Evolutionary conservation across 345 rosid species (phyloP).

Genomic region (Salix udensis): DNA sequence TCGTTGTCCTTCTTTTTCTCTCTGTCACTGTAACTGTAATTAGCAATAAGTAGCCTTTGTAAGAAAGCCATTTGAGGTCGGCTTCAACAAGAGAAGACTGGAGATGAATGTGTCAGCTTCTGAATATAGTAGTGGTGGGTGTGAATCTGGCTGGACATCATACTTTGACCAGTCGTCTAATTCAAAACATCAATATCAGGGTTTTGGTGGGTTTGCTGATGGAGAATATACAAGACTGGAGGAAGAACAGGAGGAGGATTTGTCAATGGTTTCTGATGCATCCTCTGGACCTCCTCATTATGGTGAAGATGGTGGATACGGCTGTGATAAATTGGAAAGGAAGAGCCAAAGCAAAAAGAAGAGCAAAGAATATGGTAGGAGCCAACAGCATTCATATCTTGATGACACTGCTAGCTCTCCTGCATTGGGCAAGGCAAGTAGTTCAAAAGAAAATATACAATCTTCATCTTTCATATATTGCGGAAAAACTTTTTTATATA

Average conservation of each 20-base stretch:
- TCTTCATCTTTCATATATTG: background rate
- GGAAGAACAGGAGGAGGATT: conserved; percentile 46
- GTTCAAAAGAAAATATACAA: background rate
- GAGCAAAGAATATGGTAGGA: conserved; percentile 28
- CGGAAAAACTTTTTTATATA: background rate
- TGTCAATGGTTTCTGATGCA: conserved; percentile 91
- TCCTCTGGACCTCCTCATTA: conserved; percentile 72
- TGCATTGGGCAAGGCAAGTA: conserved; percentile 48
- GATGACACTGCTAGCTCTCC: conserved; percentile 83
- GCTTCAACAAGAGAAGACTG: background rate
- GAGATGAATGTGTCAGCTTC: conserved; percentile 54
- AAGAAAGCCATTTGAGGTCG: conserved; percentile 15
- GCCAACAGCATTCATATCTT: conserved; percentile 40
- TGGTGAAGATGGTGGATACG: conserved; percentile 28
- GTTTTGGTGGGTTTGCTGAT: conserved; percentile 22
- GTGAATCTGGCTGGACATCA: conserved; percentile 85
- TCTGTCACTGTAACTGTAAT: background rate
- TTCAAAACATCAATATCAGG: conserved; percentile 25
- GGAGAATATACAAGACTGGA: conserved; percentile 13
- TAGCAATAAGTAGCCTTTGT: background rate
- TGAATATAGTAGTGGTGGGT: conserved; percentile 48
- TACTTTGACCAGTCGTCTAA: conserved; percentile 62
- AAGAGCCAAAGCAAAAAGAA: conserved; percentile 37
- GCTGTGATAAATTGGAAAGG: conserved; percentile 31
- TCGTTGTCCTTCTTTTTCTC: background rate